Conservation (phyloP, 1,284 basidiomycete genomes). For the Boletellus deceptivus region DNA sequence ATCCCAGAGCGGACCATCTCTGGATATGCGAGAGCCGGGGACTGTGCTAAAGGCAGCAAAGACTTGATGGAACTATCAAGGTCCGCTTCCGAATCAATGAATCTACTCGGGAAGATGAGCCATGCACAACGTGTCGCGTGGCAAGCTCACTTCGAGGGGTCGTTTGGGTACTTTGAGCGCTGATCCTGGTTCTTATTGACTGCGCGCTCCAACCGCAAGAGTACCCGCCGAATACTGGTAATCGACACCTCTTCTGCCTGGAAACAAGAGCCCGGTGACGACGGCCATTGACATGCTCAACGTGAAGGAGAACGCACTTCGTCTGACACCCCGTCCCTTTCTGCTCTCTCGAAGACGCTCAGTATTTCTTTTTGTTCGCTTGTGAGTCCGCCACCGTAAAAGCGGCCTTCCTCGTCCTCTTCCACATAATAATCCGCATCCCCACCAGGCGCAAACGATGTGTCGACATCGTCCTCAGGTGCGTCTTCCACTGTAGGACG, state of each 20-base stretch:
- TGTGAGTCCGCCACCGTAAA: slow-evolving; percentile 91
- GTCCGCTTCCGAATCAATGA: slow-evolving; percentile 98
- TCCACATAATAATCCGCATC: slow-evolving; percentile 88
- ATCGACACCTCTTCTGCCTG: slow-evolving; percentile 69
- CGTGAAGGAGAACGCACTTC: slow-evolving; percentile 50
- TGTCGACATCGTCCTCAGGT: slow-evolving; percentile 47
- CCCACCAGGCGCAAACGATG: slow-evolving; percentile 72
- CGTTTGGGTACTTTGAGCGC: slow-evolving; percentile 86
- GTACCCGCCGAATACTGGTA: slow-evolving; percentile 68
- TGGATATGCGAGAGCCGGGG: slow-evolving; percentile 81
- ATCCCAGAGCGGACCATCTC: slow-evolving; percentile 82
- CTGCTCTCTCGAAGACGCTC: slow-evolving; percentile 83
- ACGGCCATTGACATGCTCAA: slow-evolving; percentile 17
- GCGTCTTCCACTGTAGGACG: slow-evolving; percentile 58
- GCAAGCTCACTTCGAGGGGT: slow-evolving; percentile 77
- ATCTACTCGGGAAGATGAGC: slow-evolving; percentile 49
- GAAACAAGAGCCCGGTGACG: slow-evolving; percentile 24
- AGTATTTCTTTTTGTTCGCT: slow-evolving; percentile 87
- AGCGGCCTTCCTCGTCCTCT: slow-evolving; percentile 90
- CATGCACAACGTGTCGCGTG: background rate
- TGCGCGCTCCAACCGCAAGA: slow-evolving; percentile 84
- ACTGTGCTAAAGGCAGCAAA: slow-evolving; percentile 86
- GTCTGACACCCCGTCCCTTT: slow-evolving; percentile 59
- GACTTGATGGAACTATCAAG: slow-evolving; percentile 86
- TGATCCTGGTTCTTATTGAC: slow-evolving; percentile 95